Percentiles rank a stretch among this genome's conserved stretches.
phyloP scores from a whole-genome alignment of 495 filamentous ascomycete species.

The Thozetella sp. region DNA sequence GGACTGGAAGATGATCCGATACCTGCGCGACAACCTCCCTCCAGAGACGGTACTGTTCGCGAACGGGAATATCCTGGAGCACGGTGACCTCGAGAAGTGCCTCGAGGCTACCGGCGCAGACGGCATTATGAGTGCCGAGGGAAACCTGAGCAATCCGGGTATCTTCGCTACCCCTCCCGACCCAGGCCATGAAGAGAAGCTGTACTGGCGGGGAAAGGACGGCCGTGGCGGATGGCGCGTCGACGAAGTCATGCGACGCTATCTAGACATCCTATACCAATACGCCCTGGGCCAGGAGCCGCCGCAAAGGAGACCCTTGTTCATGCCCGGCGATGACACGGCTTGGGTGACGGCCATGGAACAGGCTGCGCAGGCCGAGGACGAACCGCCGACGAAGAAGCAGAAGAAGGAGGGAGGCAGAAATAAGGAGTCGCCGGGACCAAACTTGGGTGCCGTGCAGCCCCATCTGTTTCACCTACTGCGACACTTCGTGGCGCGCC shows the following conservation, averaged over 20 bases:
- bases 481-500: slow-evolving; percentile 72
- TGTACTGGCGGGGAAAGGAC: slow-evolving; percentile 83
- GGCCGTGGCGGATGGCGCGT: slow-evolving; percentile 87
- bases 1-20: slow-evolving; percentile 84
- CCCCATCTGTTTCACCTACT: slow-evolving; percentile 92
- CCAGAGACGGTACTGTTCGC: slow-evolving; percentile 91
- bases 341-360: slow-evolving; percentile 31
- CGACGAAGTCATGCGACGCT: slow-evolving; percentile 84
- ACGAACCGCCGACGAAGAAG: slow-evolving; percentile 57
- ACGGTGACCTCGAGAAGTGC: slow-evolving; percentile 79
- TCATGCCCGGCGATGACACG: slow-evolving; percentile 65
- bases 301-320: slow-evolving; percentile 71
- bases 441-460: slow-evolving; percentile 84
- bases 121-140: slow-evolving; percentile 94
- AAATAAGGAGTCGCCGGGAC: slow-evolving; percentile 43
- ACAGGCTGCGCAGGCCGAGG: slow-evolving; percentile 32
- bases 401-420: slow-evolving; percentile 48
- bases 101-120: slow-evolving; percentile 86
- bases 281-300: slow-evolving; percentile 65
- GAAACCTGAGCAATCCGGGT: slow-evolving; percentile 86
- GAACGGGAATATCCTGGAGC: slow-evolving; percentile 89
- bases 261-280: slow-evolving; percentile 84
- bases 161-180: slow-evolving; percentile 75
- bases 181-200: slow-evolving; percentile 63
- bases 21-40: slow-evolving; percentile 81